A percentile compares a stretch with the other conserved stretches of the same genome.
Evolutionary conservation across 768 basidiomycete genomes (phyloP).

Genomic region (Austroboletus eburneus): DNA sequence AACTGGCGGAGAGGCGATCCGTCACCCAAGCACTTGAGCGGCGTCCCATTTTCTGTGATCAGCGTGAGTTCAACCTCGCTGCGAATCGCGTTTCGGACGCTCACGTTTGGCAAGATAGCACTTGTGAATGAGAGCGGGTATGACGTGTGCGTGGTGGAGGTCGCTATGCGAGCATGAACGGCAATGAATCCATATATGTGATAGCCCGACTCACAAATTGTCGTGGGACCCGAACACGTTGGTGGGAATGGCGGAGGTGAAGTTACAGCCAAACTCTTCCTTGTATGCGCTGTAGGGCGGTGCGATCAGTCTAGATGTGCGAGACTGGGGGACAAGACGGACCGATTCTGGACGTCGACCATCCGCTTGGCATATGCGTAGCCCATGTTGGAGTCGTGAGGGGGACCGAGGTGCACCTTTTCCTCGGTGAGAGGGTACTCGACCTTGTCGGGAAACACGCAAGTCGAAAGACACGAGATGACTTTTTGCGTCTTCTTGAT

Average conservation of each 20-base stretch:
- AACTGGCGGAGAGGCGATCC: slow-evolving; percentile 96
- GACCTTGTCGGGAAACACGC: slow-evolving; percentile 96
- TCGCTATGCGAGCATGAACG: slow-evolving; percentile 48
- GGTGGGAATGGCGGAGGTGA: slow-evolving; percentile 95
- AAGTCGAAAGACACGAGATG: slow-evolving; percentile 94
- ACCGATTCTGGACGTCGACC: slow-evolving; percentile 96
- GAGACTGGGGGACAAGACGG: slow-evolving; percentile 21
- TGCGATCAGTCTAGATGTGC: not conserved
- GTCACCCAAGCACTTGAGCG: slow-evolving; percentile 84
- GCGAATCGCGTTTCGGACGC: slow-evolving; percentile 4
- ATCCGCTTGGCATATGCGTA: slow-evolving; percentile 95
- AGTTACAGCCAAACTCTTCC: slow-evolving; percentile 91
- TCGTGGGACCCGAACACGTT: slow-evolving; percentile 96
- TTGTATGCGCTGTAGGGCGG: slow-evolving; percentile 72
- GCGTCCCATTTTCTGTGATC: slow-evolving; percentile 65
- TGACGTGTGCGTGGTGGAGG: slow-evolving; percentile 88
- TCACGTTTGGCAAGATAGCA: slow-evolving; percentile 88
- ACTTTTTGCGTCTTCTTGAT: slow-evolving; percentile 66
- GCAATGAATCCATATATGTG: not conserved
- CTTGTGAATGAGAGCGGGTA: slow-evolving; percentile 91
- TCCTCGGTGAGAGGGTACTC: slow-evolving; percentile 89
- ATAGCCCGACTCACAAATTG: slow-evolving; percentile 63
- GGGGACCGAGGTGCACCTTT: slow-evolving; percentile 89
- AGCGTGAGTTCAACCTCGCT: not conserved
- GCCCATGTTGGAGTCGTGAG: slow-evolving; percentile 93